Conservation (phyloP, 805 yeast genomes). For the Starmerella davenportii region DNA sequence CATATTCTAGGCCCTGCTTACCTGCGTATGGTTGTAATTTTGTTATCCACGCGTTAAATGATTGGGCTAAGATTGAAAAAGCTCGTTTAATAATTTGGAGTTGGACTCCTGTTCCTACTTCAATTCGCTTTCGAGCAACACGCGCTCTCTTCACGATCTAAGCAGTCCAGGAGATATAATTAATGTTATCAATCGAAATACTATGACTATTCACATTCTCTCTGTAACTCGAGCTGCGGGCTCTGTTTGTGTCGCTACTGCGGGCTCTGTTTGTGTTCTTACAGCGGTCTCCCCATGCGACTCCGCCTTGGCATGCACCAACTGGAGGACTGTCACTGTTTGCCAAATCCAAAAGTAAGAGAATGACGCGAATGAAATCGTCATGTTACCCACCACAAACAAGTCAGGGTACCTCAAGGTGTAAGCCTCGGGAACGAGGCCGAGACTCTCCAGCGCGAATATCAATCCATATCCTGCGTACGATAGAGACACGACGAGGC, state of each 20-base stretch:
- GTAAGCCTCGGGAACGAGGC: conserved; percentile 31
- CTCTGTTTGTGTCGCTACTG: no score
- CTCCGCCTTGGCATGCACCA: no score
- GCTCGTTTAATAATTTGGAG: conserved; percentile 15
- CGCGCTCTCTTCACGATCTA: no score
- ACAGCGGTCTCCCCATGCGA: no score
- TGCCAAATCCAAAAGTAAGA: conserved; percentile 68
- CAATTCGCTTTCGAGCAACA: conserved; percentile 23
- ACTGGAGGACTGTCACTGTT: conserved; percentile 9
- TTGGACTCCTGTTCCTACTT: conserved; percentile 7
- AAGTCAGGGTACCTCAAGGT: conserved; percentile 49
- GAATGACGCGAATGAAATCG: conserved; percentile 62
- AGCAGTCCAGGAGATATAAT: no score
- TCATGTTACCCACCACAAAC: conserved; percentile 62
- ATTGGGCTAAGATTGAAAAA: conserved; percentile 19
- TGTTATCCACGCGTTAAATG: conserved; percentile 29
- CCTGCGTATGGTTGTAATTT: conserved; percentile 22
- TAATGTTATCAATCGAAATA: no score
- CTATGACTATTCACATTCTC: no score
- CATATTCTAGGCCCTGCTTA: conserved; percentile 6
- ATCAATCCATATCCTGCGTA: conserved; percentile 34
- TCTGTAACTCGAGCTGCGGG: no score
- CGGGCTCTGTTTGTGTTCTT: no score
- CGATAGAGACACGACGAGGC: conserved; percentile 32
- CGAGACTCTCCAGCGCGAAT: conserved; percentile 36